phyloP scores from a whole-genome alignment of 2,329 filamentous ascomycete species.

The Sporothrix mexicana region DNA sequence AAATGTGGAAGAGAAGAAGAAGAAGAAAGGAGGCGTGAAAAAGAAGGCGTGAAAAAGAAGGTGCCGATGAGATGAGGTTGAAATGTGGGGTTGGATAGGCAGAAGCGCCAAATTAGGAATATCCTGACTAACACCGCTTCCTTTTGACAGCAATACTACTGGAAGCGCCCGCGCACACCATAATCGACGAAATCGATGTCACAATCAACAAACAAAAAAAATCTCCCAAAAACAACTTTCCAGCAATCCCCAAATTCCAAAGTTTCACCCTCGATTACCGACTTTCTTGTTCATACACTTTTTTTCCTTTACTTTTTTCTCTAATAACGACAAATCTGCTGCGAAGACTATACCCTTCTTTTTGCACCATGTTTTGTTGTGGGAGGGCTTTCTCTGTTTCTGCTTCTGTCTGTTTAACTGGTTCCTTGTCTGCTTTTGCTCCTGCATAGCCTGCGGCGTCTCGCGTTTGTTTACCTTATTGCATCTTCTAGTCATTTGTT shows the following conservation, averaged over 20 bases:
- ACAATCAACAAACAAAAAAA: slow-evolving; percentile 14
- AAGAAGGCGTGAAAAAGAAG: neutral
- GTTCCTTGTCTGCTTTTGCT: neutral
- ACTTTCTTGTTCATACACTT: neutral
- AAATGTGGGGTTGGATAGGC: slow-evolving; percentile 11
- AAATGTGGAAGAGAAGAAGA: neutral
- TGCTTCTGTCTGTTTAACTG: neutral
- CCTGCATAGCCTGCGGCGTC: slow-evolving; percentile 34
- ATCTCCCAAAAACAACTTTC: neutral
- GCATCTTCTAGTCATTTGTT: neutral
- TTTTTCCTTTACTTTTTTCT: neutral
- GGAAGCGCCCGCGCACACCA: slow-evolving; percentile 33
- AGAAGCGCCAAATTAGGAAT: neutral
- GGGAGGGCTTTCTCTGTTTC: neutral
- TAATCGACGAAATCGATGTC: neutral
- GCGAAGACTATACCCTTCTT: slow-evolving; percentile 17
- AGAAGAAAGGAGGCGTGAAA: neutral
- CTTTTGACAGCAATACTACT: slow-evolving; percentile 34
- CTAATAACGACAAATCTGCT: slow-evolving; percentile 13
- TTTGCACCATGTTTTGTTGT: slow-evolving; percentile 6
- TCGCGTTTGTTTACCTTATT: neutral
- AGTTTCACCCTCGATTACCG: neutral
- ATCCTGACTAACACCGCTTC: slow-evolving; percentile 22
- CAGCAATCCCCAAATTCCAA: neutral
- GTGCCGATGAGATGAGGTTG: neutral